These are phyloP conservation scores for Alternaria hordeiaustralica DNA, from an alignment of 2,329 filamentous ascomycete genomes.

Conservation along the genomic window DNA sequence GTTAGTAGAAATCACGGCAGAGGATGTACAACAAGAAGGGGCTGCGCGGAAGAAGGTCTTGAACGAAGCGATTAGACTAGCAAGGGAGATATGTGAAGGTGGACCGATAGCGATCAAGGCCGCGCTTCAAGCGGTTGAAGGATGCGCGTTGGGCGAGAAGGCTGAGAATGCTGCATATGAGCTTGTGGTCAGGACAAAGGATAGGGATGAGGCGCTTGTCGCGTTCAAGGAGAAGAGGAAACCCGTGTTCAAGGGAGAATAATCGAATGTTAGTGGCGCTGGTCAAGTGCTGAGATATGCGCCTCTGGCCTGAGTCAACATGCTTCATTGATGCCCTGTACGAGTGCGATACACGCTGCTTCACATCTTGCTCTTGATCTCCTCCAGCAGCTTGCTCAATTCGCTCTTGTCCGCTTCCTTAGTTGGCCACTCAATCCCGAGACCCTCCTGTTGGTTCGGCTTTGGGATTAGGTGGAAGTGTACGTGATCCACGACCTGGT, in stretches of 20 bases:
- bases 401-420: slow-evolving; percentile 79
- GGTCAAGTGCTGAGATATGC: not conserved
- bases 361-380: slow-evolving; percentile 88
- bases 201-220: slow-evolving; percentile 83
- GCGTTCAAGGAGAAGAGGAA: slow-evolving; percentile 83
- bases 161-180: slow-evolving; percentile 90
- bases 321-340: slow-evolving; percentile 26
- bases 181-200: slow-evolving; percentile 80
- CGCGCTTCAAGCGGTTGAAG: slow-evolving; percentile 78
- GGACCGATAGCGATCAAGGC: slow-evolving; percentile 83
- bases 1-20: slow-evolving; percentile 78
- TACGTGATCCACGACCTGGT: slow-evolving; percentile 92
- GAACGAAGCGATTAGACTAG: slow-evolving; percentile 77
- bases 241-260: slow-evolving; percentile 67
- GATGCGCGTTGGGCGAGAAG: slow-evolving; percentile 69
- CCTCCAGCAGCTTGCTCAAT: slow-evolving; percentile 78
- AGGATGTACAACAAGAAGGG: slow-evolving; percentile 58
- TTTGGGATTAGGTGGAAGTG: slow-evolving; percentile 99
- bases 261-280: not conserved
- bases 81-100: slow-evolving; percentile 85
- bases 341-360: not conserved
- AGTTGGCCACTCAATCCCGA: slow-evolving; percentile 81
- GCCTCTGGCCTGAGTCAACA: not conserved
- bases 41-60: slow-evolving; percentile 72
- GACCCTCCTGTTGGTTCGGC: slow-evolving; percentile 80